These are phyloP conservation scores for Xylaria hypoxylon DNA, from an alignment of 2,329 filamentous ascomycete genomes.

Conservation along the genomic window DNA sequence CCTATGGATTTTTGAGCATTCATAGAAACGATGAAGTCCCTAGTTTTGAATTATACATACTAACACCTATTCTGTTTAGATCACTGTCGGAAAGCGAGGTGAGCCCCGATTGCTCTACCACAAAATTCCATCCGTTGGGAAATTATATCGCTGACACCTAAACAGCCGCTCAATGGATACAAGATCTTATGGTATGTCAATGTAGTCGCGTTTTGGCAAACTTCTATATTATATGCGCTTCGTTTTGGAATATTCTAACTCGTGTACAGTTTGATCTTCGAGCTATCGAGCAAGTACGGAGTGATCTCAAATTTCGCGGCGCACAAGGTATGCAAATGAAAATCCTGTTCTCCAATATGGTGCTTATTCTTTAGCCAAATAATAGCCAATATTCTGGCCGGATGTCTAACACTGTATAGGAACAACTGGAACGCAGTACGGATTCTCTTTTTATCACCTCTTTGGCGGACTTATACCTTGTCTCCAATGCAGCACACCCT, in stretches of 20 bases:
- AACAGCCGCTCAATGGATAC: constrained; percentile 77
- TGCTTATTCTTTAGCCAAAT: background rate
- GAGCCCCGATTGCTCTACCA: background rate
- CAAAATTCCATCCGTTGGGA: no score
- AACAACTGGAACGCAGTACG: constrained; percentile 39
- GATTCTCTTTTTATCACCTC: background rate
- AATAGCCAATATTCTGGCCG: background rate
- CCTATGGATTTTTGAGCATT: background rate
- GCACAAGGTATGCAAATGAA: constrained; percentile 44
- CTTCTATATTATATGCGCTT: background rate
- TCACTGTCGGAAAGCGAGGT: constrained; percentile 38
- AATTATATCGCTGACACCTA: constrained; percentile 64
- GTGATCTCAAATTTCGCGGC: constrained; percentile 76
- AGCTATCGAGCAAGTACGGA: constrained; percentile 75
- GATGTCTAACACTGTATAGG: constrained; percentile 39
- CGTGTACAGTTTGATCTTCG: constrained; percentile 77
- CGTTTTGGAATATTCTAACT: background rate
- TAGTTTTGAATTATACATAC: background rate
- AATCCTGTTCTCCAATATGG: background rate
- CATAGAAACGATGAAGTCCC: no score
- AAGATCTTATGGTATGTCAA: constrained; percentile 59
- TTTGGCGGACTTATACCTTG: background rate
- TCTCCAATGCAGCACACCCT: background rate
- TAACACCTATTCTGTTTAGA: constrained; percentile 27
- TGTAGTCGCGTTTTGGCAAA: background rate